Conservation (phyloP, 768 basidiomycete species). For the Leccinum disarticulatum region DNA sequence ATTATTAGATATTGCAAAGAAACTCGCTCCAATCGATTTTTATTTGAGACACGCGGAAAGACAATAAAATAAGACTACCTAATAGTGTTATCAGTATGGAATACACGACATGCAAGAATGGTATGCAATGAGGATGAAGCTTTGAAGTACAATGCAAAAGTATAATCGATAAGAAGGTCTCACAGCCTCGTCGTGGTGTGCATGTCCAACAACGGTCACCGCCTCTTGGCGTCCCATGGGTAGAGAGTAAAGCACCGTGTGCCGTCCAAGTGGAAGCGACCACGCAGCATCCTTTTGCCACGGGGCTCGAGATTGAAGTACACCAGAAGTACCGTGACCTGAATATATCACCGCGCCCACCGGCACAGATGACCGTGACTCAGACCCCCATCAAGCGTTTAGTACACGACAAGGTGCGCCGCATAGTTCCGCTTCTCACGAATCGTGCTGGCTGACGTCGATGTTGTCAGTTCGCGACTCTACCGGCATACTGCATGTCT, state of each 20-base stretch:
- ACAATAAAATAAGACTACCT: not conserved
- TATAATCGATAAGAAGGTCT: conserved; percentile 1
- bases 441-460: too few species aligned
- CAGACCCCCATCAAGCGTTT: too few species aligned
- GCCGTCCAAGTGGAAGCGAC: not conserved
- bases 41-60: not conserved
- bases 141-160: conserved; percentile 25
- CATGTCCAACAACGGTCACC: conserved; percentile 7
- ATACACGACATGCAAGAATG: conserved; percentile 11
- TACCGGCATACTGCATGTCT: too few species aligned
- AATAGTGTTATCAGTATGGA: not conserved
- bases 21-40: not conserved
- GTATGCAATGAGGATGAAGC: conserved; percentile 20
- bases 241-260: not conserved
- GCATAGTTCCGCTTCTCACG: too few species aligned
- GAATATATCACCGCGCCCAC: too few species aligned
- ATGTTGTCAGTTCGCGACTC: too few species aligned
- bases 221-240: conserved; percentile 32
- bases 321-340: too few species aligned
- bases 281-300: not conserved
- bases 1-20: conserved; percentile 17
- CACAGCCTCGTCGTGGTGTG: conserved; percentile 5
- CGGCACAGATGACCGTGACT: too few species aligned
- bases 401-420: too few species aligned
- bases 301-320: not conserved